Evolutionary conservation across 306 rosid species (phyloP), one percentile per base, ranked within the genome.

Genomic region (Glycine tomentella): DNA sequence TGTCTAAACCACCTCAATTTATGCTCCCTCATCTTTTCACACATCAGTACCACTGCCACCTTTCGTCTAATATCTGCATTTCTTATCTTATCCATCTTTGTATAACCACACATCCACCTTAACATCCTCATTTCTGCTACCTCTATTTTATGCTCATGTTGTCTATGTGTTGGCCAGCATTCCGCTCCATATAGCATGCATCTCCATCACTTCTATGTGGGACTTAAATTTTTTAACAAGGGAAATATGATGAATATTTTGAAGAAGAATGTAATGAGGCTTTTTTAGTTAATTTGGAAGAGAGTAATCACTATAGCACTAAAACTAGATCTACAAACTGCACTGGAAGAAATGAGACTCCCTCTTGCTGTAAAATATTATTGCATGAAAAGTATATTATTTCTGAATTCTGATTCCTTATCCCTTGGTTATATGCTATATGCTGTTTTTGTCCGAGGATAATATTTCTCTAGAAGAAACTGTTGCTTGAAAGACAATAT

Each of bases 401-500:
- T 62, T 31, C 68, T 31, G 38, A 59, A 59, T 16, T 56, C 57
- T 3, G 40, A 53, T 77, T 46, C 53, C 44, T 16, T 44, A 15
- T 53, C 69, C 70, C 74, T 31, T 8, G 9, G 36, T 76, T 61
- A 42, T 45, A 70, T 50, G 77, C 58, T 44, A 25, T 9, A 70
- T 62, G 58, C 5, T 11, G 17, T 51, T 50, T 42, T 71, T 72
- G 75, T 62, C 8, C 8, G 36, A 45, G 52, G 17, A 16, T 33
- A 57, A 9, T 20, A 61, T 83, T 70, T 71, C 55, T 79, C 52
- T 79, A 74, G 3, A 63, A 80, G 70, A 44, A 56, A 49, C 42
- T 46, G 51, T 75, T 79, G 73, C 78, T 40, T 84, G 58, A 57
- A 66, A 79, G 16, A 64, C 40, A 7, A 74, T 77, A 75, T 51